Conservation (phyloP, 1,284 basidiomycete species). For the Cutaneotrichosporon curvatum region DNA sequence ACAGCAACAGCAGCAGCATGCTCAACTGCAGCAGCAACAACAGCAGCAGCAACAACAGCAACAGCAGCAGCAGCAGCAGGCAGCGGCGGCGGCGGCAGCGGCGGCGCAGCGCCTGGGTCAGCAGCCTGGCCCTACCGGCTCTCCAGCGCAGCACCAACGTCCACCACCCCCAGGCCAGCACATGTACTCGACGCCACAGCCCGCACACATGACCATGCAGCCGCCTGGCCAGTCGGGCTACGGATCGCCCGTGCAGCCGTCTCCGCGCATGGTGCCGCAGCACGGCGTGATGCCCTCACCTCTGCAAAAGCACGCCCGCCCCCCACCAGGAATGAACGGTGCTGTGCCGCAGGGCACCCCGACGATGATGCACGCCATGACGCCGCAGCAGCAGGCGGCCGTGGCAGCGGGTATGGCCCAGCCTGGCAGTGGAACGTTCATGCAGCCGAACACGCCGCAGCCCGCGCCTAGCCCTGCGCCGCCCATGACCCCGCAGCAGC, state of each 20-base stretch:
- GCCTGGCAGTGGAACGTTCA: slow-evolving; percentile 6
- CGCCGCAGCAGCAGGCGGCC: slow-evolving; percentile 25
- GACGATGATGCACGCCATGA: slow-evolving; percentile 32
- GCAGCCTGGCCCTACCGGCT: slow-evolving; percentile 15
- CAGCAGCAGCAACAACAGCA: slow-evolving; percentile 19
- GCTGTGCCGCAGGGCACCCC: slow-evolving; percentile 18
- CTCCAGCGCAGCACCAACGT: slow-evolving; percentile 23
- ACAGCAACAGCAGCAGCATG: slow-evolving; percentile 7
- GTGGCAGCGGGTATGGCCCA: slow-evolving; percentile 4
- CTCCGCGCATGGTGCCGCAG: slow-evolving; percentile 27
- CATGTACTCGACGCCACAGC: slow-evolving; percentile 20
- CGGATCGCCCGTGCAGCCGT: slow-evolving; percentile 26
- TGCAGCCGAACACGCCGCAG: slow-evolving; percentile 19
- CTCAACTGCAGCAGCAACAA: slow-evolving; percentile 8
- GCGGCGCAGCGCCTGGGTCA: slow-evolving; percentile 17
- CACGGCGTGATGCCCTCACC: slow-evolving; percentile 32
- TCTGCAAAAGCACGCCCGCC: slow-evolving; percentile 33
- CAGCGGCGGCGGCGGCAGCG: slow-evolving; percentile 1
- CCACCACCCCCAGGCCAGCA: slow-evolving; percentile 23
- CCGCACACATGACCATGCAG: slow-evolving; percentile 20
- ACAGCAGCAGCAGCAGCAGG: slow-evolving; percentile 12
- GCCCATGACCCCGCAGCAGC: slow-evolving; percentile 24
- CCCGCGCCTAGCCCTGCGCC: slow-evolving; percentile 15
- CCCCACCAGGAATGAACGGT: slow-evolving; percentile 24
- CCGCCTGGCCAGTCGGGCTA: slow-evolving; percentile 21